Percentiles rank a stretch among this genome's conserved stretches.
Evolutionary conservation across 345 rosid genomes (phyloP).

Genomic region (Citrus inodora): DNA sequence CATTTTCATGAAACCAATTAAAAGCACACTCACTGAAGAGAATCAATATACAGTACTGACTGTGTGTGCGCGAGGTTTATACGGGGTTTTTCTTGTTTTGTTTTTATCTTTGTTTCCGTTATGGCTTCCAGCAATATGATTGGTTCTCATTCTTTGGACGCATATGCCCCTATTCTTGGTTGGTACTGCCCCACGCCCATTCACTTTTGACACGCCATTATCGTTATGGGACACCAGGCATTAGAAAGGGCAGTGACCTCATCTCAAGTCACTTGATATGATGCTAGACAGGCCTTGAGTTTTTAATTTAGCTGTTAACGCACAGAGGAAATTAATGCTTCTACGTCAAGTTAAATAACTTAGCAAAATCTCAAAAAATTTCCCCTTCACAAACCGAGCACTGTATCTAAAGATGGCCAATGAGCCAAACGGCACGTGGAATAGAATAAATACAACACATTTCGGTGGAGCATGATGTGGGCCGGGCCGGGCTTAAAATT

Average conservation of each 20-base stretch:
- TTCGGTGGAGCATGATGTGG: too few relatives aligned
- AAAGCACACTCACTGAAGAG: neutral
- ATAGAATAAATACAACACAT: too few relatives aligned
- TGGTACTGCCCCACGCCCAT: too few relatives aligned
- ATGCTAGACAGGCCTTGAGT: neutral
- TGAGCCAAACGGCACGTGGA: too few relatives aligned
- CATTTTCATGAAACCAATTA: slow-evolving; percentile 18
- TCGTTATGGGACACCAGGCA: too few relatives aligned
- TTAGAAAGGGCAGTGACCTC: neutral
- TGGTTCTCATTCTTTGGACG: slow-evolving; percentile 7
- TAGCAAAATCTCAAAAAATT: neutral
- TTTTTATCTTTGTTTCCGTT: neutral
- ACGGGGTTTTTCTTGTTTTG: slow-evolving; percentile 20
- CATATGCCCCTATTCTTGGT: slow-evolving; percentile 9
- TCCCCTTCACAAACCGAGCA: neutral
- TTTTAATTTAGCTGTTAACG: neutral
- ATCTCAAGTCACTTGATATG: neutral
- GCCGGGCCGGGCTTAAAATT: rapidly evolving
- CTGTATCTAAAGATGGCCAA: too few relatives aligned
- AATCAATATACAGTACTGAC: neutral
- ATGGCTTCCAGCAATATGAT: slow-evolving; percentile 1
- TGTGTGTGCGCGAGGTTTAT: neutral
- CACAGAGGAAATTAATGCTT: neutral
- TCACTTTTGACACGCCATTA: too few relatives aligned
- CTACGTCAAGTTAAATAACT: neutral